A percentile compares a stretch with the other conserved stretches of the same genome.
phyloP scores from a whole-genome alignment of 169 alveolate genomes.

The Cryptosporidium xiaoi region DNA sequence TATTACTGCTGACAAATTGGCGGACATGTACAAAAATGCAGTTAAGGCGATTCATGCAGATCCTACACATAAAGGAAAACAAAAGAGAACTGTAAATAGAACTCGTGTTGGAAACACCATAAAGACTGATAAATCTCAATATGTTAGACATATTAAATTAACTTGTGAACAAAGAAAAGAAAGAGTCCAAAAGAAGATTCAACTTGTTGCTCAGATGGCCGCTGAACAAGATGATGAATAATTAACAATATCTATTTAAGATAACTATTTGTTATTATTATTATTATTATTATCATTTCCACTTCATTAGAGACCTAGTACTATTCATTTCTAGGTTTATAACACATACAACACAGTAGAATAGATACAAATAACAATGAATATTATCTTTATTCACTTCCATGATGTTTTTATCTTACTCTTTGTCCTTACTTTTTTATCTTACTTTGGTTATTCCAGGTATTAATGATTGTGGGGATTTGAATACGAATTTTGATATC shows the following conservation, averaged over 20 bases:
- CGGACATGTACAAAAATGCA: slow-evolving; percentile 96
- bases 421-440: too few species aligned
- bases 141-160: slow-evolving; percentile 91
- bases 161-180: slow-evolving; percentile 93
- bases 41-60: slow-evolving; percentile 97
- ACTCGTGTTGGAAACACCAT: slow-evolving; percentile 88
- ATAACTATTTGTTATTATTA: too few species aligned
- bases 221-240: slow-evolving; percentile 40
- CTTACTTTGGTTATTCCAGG: too few species aligned
- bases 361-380: not conserved
- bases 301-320: too few species aligned
- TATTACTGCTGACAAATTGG: slow-evolving; percentile 93
- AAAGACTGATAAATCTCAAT: slow-evolving; percentile 90
- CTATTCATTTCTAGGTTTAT: too few species aligned
- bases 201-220: slow-evolving; percentile 80
- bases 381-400: not conserved
- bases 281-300: too few species aligned
- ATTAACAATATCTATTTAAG: too few species aligned
- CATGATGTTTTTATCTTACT: too few species aligned
- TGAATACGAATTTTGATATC: too few species aligned
- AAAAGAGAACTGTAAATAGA: slow-evolving; percentile 82
- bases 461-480: too few species aligned
- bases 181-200: slow-evolving; percentile 93
- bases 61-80: slow-evolving; percentile 85
- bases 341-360: too few species aligned